A percentile compares a stretch with the other conserved stretches of the same genome.
Conservation (phyloP, 2,329 filamentous ascomycete species). For the Colletotrichum musae region DNA sequence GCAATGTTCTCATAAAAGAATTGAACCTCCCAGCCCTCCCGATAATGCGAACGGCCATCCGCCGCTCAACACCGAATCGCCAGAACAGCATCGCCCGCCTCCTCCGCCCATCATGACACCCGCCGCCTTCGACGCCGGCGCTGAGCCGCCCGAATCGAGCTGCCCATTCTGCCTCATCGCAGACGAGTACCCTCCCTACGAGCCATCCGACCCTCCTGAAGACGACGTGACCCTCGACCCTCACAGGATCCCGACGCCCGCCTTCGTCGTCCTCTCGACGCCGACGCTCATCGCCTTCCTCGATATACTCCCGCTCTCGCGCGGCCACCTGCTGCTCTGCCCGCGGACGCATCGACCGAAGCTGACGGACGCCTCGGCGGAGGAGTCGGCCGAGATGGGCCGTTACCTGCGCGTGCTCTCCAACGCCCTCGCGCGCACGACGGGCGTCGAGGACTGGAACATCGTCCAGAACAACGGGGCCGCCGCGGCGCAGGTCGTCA, state of each 20-base stretch:
- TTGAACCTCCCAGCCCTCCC: neutral
- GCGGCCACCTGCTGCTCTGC: slow-evolving; percentile 86
- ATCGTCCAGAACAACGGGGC: slow-evolving; percentile 96
- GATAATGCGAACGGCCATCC: slow-evolving; percentile 17
- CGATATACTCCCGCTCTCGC: slow-evolving; percentile 90
- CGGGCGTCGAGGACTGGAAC: slow-evolving; percentile 89
- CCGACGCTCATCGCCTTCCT: slow-evolving; percentile 87
- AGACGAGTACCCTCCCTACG: slow-evolving; percentile 62
- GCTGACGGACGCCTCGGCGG: slow-evolving; percentile 76
- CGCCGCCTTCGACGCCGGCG: slow-evolving; percentile 38
- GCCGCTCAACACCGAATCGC: neutral
- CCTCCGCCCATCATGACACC: slow-evolving; percentile 29
- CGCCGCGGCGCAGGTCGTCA: slow-evolving; percentile 91
- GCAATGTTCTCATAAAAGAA: slow-evolving; percentile 3
- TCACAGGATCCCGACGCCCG: slow-evolving; percentile 56
- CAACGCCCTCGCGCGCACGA: slow-evolving; percentile 76
- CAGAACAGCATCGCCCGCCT: neutral
- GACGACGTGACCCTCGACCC: slow-evolving; percentile 53
- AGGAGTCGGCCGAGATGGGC: slow-evolving; percentile 78
- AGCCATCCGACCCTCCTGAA: slow-evolving; percentile 59
- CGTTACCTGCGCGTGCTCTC: slow-evolving; percentile 79
- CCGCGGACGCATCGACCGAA: slow-evolving; percentile 84
- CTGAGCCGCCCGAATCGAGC: slow-evolving; percentile 47
- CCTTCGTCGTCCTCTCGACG: slow-evolving; percentile 83
- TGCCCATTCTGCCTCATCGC: slow-evolving; percentile 78